These are phyloP conservation scores for Breviolum minutum DNA, from an alignment of 73 alveolate genomes.

Conservation along the genomic window DNA sequence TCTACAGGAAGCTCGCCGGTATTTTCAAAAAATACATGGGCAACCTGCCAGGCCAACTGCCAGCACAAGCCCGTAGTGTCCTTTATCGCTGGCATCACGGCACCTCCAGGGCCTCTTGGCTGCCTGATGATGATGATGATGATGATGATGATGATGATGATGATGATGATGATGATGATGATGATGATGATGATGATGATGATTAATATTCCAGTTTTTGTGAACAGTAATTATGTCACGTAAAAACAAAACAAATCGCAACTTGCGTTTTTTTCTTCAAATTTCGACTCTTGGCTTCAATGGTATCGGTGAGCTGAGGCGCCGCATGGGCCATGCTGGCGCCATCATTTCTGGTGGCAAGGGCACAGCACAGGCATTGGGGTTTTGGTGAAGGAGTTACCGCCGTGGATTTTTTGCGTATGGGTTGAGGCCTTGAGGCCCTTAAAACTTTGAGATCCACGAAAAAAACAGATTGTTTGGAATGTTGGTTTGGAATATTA, in stretches of 20 bases:
- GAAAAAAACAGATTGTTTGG: no score
- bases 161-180: no score
- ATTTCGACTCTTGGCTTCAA: background rate
- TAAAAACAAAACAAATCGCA: background rate
- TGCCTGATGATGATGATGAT: background rate
- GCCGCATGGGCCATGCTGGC: conserved; percentile 99
- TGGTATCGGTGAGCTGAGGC: background rate
- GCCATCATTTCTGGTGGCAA: conserved; percentile 99
- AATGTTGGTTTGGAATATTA: no score
- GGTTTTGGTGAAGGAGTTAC: background rate
- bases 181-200: no score
- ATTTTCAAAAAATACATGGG: background rate
- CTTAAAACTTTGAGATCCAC: no score
- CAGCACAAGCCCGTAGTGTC: conserved; percentile 98
- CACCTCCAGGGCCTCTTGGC: conserved; percentile 78
- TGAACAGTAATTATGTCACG: background rate
- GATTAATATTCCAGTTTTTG: no score
- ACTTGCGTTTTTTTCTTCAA: no score
- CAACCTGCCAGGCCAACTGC: conserved; percentile 95
- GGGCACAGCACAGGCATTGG: conserved; percentile 97
- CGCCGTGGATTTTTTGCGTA: no score
- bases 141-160: no score
- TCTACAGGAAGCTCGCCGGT: no score
- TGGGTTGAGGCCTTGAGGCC: no score
- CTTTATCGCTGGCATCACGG: conserved; percentile 98